Conservation (phyloP, 345 rosid genomes). For the Eucalyptus tenuipes region DNA sequence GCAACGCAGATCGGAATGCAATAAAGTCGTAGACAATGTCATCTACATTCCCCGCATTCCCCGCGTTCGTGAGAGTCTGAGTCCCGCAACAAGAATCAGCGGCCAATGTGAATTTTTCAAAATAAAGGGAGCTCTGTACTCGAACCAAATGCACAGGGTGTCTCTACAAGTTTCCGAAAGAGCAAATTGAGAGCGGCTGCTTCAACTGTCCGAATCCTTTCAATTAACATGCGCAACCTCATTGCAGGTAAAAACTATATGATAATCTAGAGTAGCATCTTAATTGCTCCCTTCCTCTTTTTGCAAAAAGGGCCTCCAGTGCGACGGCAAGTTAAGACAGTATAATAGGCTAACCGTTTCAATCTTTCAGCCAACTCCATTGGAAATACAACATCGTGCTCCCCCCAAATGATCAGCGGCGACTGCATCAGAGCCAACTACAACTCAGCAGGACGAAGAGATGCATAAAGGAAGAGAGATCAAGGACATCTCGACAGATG, state of each 20-base stretch:
- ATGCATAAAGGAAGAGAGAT: neutral
- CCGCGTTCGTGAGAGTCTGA: neutral
- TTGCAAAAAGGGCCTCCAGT: neutral
- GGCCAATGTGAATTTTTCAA: neutral
- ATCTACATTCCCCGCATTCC: neutral
- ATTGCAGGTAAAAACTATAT: neutral
- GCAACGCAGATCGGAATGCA: neutral
- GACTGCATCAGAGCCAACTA: constrained; percentile 29
- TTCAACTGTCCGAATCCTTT: neutral
- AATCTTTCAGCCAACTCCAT: constrained; percentile 69
- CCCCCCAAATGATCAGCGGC: constrained; percentile 72
- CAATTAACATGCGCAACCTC: neutral
- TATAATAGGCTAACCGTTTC: constrained; percentile 19
- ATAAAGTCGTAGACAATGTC: neutral
- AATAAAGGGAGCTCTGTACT: neutral
- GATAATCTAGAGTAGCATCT: neutral
- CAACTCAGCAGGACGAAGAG: neutral
- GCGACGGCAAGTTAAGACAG: neutral
- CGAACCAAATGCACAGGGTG: neutral
- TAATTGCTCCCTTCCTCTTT: neutral
- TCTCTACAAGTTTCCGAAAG: neutral
- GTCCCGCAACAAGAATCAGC: neutral
- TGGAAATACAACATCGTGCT: constrained; percentile 71
- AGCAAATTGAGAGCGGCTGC: neutral
- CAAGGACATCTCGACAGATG: neutral